Percentiles rank a stretch among this genome's conserved stretches.
These are phyloP conservation scores for Peronospora farinosa DNA, from an alignment of 352 stramenopile species.

Conservation along the genomic window DNA sequence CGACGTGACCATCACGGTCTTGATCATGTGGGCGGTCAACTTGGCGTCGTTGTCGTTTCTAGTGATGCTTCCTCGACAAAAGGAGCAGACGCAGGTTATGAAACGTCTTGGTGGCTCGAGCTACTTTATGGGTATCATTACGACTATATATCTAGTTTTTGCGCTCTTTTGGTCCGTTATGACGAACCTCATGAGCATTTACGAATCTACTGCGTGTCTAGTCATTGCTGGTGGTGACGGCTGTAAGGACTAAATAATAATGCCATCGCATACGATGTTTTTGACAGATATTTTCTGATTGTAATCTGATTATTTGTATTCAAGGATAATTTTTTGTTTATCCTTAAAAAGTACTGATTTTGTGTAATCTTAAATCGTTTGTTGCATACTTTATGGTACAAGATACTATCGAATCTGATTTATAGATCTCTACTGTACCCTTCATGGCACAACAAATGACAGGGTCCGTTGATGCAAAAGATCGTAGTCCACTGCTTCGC, in stretches of 20 bases:
- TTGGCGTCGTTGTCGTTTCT: conserved; percentile 48
- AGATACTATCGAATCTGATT: background rate
- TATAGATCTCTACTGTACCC: too few relatives aligned
- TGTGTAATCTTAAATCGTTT: too few relatives aligned
- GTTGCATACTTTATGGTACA: too few relatives aligned
- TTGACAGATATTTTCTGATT: too few relatives aligned
- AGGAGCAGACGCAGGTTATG: conserved; percentile 56
- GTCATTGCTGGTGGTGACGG: conserved; percentile 48
- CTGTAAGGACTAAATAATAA: conserved; percentile 19
- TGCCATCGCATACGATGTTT: background rate
- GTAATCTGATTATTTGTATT: too few relatives aligned
- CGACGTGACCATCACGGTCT: conserved; percentile 43
- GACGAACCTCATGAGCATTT: conserved; percentile 60
- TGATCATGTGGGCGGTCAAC: conserved; percentile 52
- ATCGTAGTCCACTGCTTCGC: conserved; percentile 55
- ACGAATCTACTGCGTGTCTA: conserved; percentile 43
- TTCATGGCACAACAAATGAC: background rate
- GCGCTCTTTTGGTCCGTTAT: conserved; percentile 47
- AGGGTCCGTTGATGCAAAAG: conserved; percentile 19
- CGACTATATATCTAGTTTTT: conserved; percentile 37
- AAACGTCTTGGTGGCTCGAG: conserved; percentile 53
- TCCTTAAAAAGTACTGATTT: too few relatives aligned
- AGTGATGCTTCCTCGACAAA: conserved; percentile 54
- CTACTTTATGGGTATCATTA: conserved; percentile 43
- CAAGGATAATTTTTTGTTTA: too few relatives aligned